Base-by-base conservation (phyloP, 2,329 filamentous ascomycete species). In the Gnomoniopsis smithogilvyi region DNA sequence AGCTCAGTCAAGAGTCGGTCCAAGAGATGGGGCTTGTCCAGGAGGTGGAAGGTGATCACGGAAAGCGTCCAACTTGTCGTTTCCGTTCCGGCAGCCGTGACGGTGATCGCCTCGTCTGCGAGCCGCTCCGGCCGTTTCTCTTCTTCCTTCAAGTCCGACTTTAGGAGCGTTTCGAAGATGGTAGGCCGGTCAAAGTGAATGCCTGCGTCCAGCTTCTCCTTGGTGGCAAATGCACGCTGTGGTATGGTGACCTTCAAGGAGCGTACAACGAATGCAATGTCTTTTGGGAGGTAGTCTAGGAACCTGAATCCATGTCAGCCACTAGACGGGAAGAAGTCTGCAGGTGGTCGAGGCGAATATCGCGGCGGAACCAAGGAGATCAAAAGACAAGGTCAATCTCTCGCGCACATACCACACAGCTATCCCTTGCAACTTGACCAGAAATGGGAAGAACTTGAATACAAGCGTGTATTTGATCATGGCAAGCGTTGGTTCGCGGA, bases 41-140 rank as follows among this genome's bases (percentile, higher is more conserved):
- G 52, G 2, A 49, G 22, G 14, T 54, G 41, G 52, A 48, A 55
- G 3, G 45, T 48, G 12, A 49, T 48, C 11, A 55, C 43, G 10
- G 26, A 12, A n/a, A 55, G 19, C 30, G 45, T 21, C 52, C 52
- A 55, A 19, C 52, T 34, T 17, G 52, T 41, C 19, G 52, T 55
- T 11, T 55, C 52, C 12, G 52, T 55, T 12, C 52, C 52, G 11
- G 52, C 52, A 19, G 30, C 34, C 15, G 48, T 19, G 17, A 55
- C 12, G 6, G 46, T 30, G 11, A 22, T 48, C 6, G 24, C 22
- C 71, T 72, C 62, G 24, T 67, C 68, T 3, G 63, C 55, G 3
- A 68, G 47, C 15, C 64, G 15, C 6, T 57, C 48, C 10, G 38
- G 48, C 2, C 36, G 1, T 6, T 45, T 56, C 2, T 56, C 48